Evolutionary conservation across 2,329 filamentous ascomycete species (phyloP), one percentile per base, ranked within the genome.

Genomic region (Penicillium capsulatum): DNA sequence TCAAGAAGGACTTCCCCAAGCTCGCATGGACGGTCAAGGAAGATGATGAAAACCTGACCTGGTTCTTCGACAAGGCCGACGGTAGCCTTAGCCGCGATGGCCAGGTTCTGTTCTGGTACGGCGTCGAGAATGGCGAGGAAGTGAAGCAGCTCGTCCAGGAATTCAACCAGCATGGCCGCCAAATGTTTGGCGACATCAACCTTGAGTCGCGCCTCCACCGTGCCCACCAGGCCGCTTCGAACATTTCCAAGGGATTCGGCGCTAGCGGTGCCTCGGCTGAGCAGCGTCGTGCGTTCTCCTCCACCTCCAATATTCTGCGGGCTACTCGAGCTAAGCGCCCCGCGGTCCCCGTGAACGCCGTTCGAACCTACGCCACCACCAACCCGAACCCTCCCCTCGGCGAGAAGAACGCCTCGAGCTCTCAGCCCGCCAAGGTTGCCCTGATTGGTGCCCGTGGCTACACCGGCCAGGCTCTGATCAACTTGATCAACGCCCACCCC

Each of bases 41-140:
- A 59, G 85, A 94, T 53, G 90, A 97, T 57, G 91, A 97, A 76
- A 96, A 97, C 65, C 74, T 97, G 56, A 90, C 88, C 8, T 97
- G 91, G 92, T 96, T 97, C 74, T 94, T 94, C 54, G 90, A 95
- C 68, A 95, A 95, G 75, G 85, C 91, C 7, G 89, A 96, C 54
- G 91, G 92, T 40, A 95, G 87, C 66, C 78, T 96, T 56, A 87
- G 84, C 47, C 81, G 83, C 40, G 81, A 87, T 53, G 88, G 88
- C 42, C 87, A 90, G 59, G 87, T 96, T 27, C 82, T 97, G 59
- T 97, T 97, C 75, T 97, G 91, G 86, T 95, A 94, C 65, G 90
- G 90, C 36, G 80, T 92, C 42, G 85, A 92, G 51, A 82, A 81
- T 38, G 81, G 83, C 20, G 81, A 87, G 36, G 86, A 94, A 63